A percentile compares a stretch with the other conserved stretches of the same genome.
phyloP scores from a whole-genome alignment of 805 yeast species.

The Debaryomyces hansenii region DNA sequence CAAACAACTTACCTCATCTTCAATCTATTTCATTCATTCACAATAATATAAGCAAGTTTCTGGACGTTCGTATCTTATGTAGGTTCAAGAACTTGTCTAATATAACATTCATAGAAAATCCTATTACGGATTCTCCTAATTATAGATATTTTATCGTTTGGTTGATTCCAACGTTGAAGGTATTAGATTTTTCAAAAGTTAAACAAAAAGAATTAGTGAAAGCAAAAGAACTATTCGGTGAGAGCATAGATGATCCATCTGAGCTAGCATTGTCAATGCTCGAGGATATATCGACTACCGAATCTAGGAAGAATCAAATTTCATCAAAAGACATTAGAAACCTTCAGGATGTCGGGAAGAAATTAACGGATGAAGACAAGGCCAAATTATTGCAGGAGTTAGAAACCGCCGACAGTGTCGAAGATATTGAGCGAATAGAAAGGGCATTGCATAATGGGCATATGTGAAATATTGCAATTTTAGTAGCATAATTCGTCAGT shows the following conservation, averaged over 20 bases:
- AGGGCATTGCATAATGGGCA: constrained; percentile 36
- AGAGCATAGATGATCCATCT: constrained; percentile 15
- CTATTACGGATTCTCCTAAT: constrained; percentile 46
- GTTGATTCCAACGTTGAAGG: constrained; percentile 59
- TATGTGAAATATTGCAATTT: neutral
- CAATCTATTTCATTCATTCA: constrained; percentile 51
- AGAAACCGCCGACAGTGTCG: constrained; percentile 63
- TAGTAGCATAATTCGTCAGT: neutral
- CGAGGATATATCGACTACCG: neutral
- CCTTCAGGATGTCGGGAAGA: constrained; percentile 37
- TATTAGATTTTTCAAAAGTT: constrained; percentile 69
- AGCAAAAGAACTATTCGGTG: constrained; percentile 47
- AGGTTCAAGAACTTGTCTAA: constrained; percentile 44
- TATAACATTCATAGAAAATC: constrained; percentile 59
- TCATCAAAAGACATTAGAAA: constrained; percentile 26
- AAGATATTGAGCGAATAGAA: constrained; percentile 75
- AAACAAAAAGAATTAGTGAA: constrained; percentile 50
- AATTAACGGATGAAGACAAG: constrained; percentile 56
- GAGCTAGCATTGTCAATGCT: constrained; percentile 12
- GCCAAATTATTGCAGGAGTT: constrained; percentile 52
- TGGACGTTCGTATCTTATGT: constrained; percentile 39
- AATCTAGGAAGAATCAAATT: neutral
- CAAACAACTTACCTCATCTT: constrained; percentile 45
- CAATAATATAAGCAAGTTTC: constrained; percentile 49
- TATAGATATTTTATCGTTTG: constrained; percentile 64